Conservation (phyloP, 2,329 filamentous ascomycete species). For the Alternaria infectoria region DNA sequence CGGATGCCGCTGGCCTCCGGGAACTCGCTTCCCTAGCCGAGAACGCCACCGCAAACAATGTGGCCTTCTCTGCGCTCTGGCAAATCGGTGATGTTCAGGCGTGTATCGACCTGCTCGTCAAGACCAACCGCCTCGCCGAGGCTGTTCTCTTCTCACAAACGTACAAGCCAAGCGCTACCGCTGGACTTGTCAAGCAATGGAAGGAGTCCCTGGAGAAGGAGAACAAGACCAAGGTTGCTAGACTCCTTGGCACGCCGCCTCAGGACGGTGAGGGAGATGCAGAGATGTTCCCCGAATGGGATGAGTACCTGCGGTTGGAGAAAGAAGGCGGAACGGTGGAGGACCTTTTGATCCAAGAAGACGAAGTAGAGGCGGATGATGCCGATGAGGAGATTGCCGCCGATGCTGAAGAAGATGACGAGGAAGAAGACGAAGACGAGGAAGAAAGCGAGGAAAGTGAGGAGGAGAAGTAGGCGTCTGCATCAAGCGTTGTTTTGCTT, state of each 20-base stretch:
- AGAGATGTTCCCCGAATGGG: constrained; percentile 96
- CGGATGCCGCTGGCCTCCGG: constrained; percentile 75
- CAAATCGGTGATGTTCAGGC: constrained; percentile 80
- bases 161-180: constrained; percentile 83
- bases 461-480: background rate
- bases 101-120: constrained; percentile 79
- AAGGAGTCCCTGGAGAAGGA: constrained; percentile 81
- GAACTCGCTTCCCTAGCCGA: constrained; percentile 77
- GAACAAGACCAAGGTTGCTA: constrained; percentile 84
- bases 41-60: constrained; percentile 81
- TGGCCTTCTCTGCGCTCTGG: constrained; percentile 92
- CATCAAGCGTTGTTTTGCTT: background rate
- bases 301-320: constrained; percentile 85
- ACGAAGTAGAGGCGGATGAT: constrained; percentile 40
- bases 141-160: constrained; percentile 93
- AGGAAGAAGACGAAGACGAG: constrained; percentile 31
- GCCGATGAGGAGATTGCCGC: constrained; percentile 43
- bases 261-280: constrained; percentile 67
- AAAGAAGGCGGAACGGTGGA: constrained; percentile 66
- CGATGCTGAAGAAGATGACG: constrained; percentile 38
- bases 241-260: constrained; percentile 81
- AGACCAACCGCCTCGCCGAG: constrained; percentile 81
- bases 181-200: constrained; percentile 75
- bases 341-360: constrained; percentile 39
- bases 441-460: constrained; percentile 18